A percentile compares a stretch with the other conserved stretches of the same genome.
Conservation (phyloP, 2,329 filamentous ascomycete genomes). For the Dothidotthia symphoricarpi region DNA sequence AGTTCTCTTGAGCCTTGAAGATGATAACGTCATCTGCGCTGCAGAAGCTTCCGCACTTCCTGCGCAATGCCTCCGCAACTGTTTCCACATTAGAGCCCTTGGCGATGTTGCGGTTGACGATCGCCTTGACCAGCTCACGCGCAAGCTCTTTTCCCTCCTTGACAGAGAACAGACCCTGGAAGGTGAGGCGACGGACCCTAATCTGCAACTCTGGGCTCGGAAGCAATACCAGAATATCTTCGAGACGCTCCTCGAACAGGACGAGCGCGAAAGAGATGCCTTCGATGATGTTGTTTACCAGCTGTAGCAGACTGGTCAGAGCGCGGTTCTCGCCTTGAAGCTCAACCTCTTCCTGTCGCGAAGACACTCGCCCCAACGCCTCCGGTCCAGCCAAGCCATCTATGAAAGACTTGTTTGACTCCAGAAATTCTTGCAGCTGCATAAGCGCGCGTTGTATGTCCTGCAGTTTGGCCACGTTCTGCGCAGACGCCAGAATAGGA, state of each 20-base stretch:
- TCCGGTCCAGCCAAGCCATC: conserved; percentile 91
- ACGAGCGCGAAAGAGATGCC: conserved; percentile 95
- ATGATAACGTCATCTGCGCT: conserved; percentile 95
- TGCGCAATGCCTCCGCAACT: conserved; percentile 87
- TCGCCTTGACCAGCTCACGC: conserved; percentile 92
- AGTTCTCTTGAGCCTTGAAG: conserved; percentile 95
- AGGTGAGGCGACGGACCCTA: conserved; percentile 74
- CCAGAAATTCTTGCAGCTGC: conserved; percentile 75
- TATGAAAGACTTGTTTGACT: conserved; percentile 85
- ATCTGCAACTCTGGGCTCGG: conserved; percentile 64
- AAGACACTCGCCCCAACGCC: conserved; percentile 72
- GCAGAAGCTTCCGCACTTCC: conserved; percentile 95
- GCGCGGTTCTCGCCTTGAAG: conserved; percentile 93
- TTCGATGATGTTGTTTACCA: conserved; percentile 89
- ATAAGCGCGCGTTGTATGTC: conserved; percentile 78
- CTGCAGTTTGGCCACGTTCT: conserved; percentile 67
- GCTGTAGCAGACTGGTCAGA: conserved; percentile 76
- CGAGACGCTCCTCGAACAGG: conserved; percentile 87
- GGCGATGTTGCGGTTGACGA: conserved; percentile 96
- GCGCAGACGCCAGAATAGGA: conserved; percentile 63
- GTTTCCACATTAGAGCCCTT: conserved; percentile 97
- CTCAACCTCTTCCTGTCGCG: conserved; percentile 85
- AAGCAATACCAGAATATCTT: conserved; percentile 79
- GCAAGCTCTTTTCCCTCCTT: conserved; percentile 80
- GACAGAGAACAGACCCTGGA: conserved; percentile 81